Evolutionary conservation across 225 moss, liverwort and hornwort species (phyloP), one percentile per base, ranked within the genome.

Genomic region (Climacium dendroides): DNA sequence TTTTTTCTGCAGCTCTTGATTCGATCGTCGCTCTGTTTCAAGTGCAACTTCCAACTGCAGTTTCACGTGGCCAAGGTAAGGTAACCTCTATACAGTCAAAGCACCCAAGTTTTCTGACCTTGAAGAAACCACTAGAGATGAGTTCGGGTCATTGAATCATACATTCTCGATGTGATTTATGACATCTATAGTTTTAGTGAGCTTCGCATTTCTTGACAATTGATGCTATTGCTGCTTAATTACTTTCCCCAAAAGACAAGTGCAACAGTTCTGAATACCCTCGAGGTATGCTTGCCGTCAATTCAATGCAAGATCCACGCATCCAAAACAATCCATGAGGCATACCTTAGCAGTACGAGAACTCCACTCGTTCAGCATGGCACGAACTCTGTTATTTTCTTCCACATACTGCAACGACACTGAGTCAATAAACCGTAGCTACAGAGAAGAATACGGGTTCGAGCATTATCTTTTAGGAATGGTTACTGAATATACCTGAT

Each of bases 301-400:
- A 72, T 61, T 80, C 54, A 85, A 80, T 84, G 45, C 80, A 80
- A 54, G 83, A 81, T 58, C 39, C 50, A 87, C 63, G 47, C 41
- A 77, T 87, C 63, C 72, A 80, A 22, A 73, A 58, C 37, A 66
- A 83, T 63, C 41, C 86, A 88, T 39, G 39, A 55, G 75, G 78
- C 50, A 52, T 91, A 96, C 99, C 97, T 97, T 99, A 55, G 97
- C 96, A 34, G 95, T 94, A 86, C 93, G 96, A 85, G 95, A 93
- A 89, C 99, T 99, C 99, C 99, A 97, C 89, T 99, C 99, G 66
- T 97, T 95, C 78, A 99, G 82, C 97, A 99, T 97, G 83, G 97
- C 94, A 76, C 97, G 90, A 72, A 99, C 90, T 82, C 99, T 93
- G 77, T 95, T 90, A 87, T 95, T 99, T 90, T 99, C 99, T 90